Evolutionary conservation across 179 eudicot species (phyloP), one percentile per base, ranked within the genome.

Genomic region (Actinidia chinensis): DNA sequence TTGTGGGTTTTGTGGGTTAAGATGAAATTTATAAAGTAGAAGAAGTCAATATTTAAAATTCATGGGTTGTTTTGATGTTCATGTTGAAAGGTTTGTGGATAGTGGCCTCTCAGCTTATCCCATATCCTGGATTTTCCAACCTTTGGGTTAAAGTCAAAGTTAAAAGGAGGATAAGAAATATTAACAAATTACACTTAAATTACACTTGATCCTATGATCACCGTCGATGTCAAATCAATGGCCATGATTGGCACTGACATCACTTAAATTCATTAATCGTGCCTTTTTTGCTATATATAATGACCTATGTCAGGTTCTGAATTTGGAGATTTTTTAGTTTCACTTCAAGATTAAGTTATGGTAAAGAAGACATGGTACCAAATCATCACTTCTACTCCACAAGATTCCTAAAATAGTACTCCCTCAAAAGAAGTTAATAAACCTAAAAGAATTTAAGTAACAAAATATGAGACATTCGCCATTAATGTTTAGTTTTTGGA

Each of bases 91-190:
- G 18, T 60, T n/a, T 36, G 54, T 68, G 69, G 82, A 80, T 40
- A 56, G 60, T 74, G 73, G 74, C 83, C 54, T 80, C 44, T 76
- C 79, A 80, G 65, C 79, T 80, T 76, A 59, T 61, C 50, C 55
- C 0, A 63, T 33, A 76, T 65, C 17, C 23, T 50, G 33, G 11
- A 50, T 15, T 68, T 56, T 36, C 54, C 15, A 80, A 59, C 64
- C 79, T 80, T 80, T 47, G 76, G 79, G 83, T 69, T 80, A 76
- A 80, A 80, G 83, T 58, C 76, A 20, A 80, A 67, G 78, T 75
- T 46, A 46, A 23, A 65, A 66, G 12, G 42, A 73, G 10, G 50
- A 42, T 13, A 75, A 56, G 59, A 58, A 36, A 59, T 60, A 17
- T 68, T 28, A 74, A 67, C 47, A 79, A 28, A 59, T 67, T 25